Evolutionary conservation across 129 eudicot species (phyloP), one percentile per base, ranked within the genome.

Genomic region (Chrysanthemum makinoi): DNA sequence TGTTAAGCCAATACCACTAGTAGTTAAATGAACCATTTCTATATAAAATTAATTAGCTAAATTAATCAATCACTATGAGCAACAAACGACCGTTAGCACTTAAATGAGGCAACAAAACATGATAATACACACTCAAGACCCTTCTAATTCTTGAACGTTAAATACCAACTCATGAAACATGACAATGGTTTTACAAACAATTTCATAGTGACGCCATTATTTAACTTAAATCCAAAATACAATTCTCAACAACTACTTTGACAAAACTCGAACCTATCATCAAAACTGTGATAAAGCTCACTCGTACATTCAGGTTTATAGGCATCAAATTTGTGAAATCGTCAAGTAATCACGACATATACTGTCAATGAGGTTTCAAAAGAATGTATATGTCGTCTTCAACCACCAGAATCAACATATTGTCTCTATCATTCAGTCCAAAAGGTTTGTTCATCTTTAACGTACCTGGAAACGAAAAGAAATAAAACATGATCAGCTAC

Each of bases 231-330:
- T 14, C 22, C 50, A n/a, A 44, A 35, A 17, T n/a, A 65, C 2
- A 70, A 63, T 4, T 56, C 72, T 43, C 26, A 46, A 62, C 60
- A 62, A 63, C 72, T 62, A 10, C 57, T 51, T 68, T 68, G 13
- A 76, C 33, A 39, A 12, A 39, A 49, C 51, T 43, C 59, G n/a
- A 24, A 69, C 28, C 65, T 53, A 70, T 18, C 60, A 70, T 62
- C 77, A 77, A 70, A 77, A 62, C 19, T 77, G 75, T 63, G 35
- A 69, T 43, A 50, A 57, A 68, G 28, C 22, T 58, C 53, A 63
- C 50, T 12, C 18, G 7, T 16, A 17, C 39, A 62, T 50, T 39
- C 64, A 33, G 52, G 78, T 51, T 48, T 50, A 73, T 12, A 0
- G n/a, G 39, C 51, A 62, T 48, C 58, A 47, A 66, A 18, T 11